These are phyloP conservation scores for Allium fistulosum DNA, from an alignment of 106 monocot genomes.

Conservation along the genomic window DNA sequence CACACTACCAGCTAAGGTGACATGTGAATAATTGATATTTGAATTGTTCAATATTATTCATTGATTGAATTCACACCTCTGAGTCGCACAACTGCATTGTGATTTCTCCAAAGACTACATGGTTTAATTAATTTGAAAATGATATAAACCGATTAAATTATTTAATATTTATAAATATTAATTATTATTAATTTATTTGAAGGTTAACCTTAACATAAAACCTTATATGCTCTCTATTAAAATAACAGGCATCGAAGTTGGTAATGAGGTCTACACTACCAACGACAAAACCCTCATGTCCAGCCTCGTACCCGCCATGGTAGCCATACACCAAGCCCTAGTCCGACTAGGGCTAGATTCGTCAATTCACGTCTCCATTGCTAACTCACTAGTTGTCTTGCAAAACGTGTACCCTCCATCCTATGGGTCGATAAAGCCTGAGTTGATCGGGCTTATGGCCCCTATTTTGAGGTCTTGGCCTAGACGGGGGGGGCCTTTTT, in stretches of 20 bases:
- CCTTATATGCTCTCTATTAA: slow-evolving; percentile 73
- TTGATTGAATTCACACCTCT: too few species aligned
- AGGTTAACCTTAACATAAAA: slow-evolving; percentile 46
- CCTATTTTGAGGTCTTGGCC: slow-evolving; percentile 49
- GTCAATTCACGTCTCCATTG: slow-evolving; percentile 60
- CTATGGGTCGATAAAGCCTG: slow-evolving; percentile 44
- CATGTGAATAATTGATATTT: too few species aligned
- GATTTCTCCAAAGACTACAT: too few species aligned
- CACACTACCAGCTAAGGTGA: too few species aligned
- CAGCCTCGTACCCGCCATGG: slow-evolving; percentile 71
- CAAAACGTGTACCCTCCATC: slow-evolving; percentile 73
- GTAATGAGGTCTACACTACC: slow-evolving; percentile 73
- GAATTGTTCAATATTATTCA: too few species aligned
- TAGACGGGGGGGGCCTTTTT: slow-evolving; percentile 64
- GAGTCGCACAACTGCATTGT: too few species aligned
- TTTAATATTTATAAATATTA: too few species aligned
- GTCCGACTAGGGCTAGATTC: slow-evolving; percentile 46
- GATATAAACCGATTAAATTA: too few species aligned
- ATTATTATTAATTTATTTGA: too few species aligned
- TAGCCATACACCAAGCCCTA: slow-evolving; percentile 45
- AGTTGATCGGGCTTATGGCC: slow-evolving; percentile 23
- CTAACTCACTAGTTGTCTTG: slow-evolving; percentile 72
- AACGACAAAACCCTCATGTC: slow-evolving; percentile 50
- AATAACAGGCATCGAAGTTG: slow-evolving; percentile 76
- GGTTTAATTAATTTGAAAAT: too few species aligned